A percentile compares a stretch with the other conserved stretches of the same genome.
phyloP scores from a whole-genome alignment of 129 eudicot genomes.

The Flaveria trinervia region DNA sequence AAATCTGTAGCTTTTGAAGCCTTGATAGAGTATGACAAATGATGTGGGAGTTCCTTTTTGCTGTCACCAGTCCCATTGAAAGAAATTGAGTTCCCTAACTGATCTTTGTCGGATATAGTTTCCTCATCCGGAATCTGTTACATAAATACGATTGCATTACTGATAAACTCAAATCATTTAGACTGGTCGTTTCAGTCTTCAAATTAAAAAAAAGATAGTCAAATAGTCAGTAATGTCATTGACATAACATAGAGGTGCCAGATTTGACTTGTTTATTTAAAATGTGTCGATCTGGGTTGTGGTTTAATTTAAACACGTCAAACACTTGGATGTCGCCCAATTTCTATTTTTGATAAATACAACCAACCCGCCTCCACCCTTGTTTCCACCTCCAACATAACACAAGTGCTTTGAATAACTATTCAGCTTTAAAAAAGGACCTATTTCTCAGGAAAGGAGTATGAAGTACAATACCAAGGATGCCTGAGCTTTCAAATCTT shows the following conservation, averaged over 20 bases:
- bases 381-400: neutral
- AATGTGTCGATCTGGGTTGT: neutral
- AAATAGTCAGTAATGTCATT: neutral
- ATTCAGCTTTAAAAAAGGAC: slow-evolving; percentile 18
- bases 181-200: neutral
- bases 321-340: neutral
- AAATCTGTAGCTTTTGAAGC: slow-evolving; percentile 52
- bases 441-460: neutral
- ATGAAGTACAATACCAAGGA: slow-evolving; percentile 61
- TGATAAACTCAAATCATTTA: neutral
- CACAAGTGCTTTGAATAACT: slow-evolving; percentile 16
- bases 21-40: slow-evolving; percentile 43
- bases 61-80: slow-evolving; percentile 38
- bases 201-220: slow-evolving; percentile 12
- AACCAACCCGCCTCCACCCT: neutral
- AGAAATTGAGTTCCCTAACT: slow-evolving; percentile 37
- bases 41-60: slow-evolving; percentile 48
- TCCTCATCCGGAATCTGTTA: slow-evolving; percentile 77
- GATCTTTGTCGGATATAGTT: slow-evolving; percentile 51
- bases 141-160: slow-evolving; percentile 5
- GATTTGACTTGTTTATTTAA: neutral
- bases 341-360: neutral
- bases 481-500: slow-evolving; percentile 95
- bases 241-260: neutral
- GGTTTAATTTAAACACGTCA: slow-evolving; percentile 5